Evolutionary conservation across 164 flowering plant species (phyloP), one percentile per base, ranked within the genome.

Genomic region (Stephania japonica): DNA sequence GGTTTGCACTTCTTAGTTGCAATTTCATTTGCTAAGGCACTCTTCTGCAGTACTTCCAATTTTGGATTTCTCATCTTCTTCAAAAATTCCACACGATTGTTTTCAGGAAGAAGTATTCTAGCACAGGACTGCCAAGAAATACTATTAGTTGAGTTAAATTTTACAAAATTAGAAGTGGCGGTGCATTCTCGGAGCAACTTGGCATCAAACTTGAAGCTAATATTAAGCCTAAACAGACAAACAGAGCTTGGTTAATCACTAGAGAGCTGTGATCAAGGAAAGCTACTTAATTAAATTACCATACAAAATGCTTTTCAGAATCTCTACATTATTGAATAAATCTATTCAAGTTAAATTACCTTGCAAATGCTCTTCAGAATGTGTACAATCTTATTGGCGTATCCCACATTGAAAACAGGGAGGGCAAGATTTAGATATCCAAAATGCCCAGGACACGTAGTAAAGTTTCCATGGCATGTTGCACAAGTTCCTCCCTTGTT

Each of bases 311-410:
- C 97, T 88, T 88, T 92, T 92, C 76, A 94, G 78, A 56, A 90
- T 85, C 61, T 90, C 84, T 63, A 11, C 6, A 19, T 12, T 25
- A 12, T 27, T 1, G 56, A 18, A 2, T 53, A 72, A 65, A 49
- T 38, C 2, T 5, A 65, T 44, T n/a, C 16, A 53, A 21, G 66
- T 19, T 12, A 66, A 16, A 16, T 16, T 85, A 94, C 98, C 98
- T 92, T 92, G 84, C 97, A 94, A 38, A 94, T 86, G 79, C 97
- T 88, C 89, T 92, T 92, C 76, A 94, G 78, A 56, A 90, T 85
- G 64, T 90, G 84, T 63, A 90, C 23, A 27, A 91, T 81, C 56
- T 80, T 80, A 71, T 76, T 43, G 32, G 90, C 76, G 80, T 83
- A 92, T 68, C 98, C 98, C 79, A 85, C 79, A 79, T 94, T 85